Evolutionary conservation across 345 rosid species (phyloP).

Genomic region (Dovyalis caffra): DNA sequence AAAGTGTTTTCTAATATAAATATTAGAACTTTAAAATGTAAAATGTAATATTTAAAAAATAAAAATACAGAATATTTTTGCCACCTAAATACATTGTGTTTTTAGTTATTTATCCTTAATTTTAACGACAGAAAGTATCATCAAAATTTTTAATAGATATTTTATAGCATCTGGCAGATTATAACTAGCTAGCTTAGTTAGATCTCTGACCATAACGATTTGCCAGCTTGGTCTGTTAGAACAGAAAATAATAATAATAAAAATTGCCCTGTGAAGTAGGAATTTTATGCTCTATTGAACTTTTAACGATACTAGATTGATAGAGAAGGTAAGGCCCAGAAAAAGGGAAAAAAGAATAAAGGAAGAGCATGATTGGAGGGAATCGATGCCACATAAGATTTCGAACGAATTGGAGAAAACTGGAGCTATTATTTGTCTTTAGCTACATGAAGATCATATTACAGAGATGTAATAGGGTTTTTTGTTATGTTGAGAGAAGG

Average conservation of each 20-base stretch:
- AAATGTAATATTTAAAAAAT: too few relatives aligned
- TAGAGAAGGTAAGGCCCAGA: too few relatives aligned
- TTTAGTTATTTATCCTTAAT: too few relatives aligned
- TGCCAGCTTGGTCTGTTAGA: background rate
- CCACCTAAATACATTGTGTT: too few relatives aligned
- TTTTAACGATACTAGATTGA: too few relatives aligned
- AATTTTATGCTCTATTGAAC: background rate
- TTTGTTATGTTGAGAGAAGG: too few relatives aligned
- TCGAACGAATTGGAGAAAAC: background rate
- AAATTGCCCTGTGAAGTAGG: too few relatives aligned
- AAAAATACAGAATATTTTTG: too few relatives aligned
- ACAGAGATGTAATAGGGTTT: background rate
- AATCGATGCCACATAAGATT: background rate
- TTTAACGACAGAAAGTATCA: conserved; percentile 8
- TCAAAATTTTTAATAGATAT: background rate
- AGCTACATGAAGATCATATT: background rate
- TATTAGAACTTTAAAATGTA: too few relatives aligned
- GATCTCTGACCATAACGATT: background rate
- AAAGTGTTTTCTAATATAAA: too few relatives aligned
- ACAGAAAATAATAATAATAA: too few relatives aligned
- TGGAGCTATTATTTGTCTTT: background rate
- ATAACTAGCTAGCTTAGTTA: background rate
- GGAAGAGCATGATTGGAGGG: background rate
- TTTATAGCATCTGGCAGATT: background rate
- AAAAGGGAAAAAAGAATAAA: too few relatives aligned